Evolutionary conservation across 768 basidiomycete species (phyloP), one percentile per base, ranked within the genome.

Genomic region (Exidia glandulosa): DNA sequence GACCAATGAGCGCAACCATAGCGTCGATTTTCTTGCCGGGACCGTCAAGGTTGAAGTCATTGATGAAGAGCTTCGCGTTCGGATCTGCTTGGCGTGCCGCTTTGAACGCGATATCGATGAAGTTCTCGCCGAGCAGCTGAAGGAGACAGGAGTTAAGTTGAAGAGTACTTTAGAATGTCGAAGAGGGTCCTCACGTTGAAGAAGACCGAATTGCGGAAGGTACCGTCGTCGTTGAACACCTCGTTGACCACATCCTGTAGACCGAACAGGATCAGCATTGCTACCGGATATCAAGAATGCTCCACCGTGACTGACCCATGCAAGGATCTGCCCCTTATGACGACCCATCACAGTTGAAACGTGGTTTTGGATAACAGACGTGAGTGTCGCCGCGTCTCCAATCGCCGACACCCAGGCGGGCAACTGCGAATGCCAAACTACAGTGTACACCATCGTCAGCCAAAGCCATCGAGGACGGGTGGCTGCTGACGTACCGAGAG

Each of bases 191-290:
- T 73, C 2, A 76, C 77, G 62, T 75, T 74, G 71, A 74, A 82
- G 72, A 83, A 85, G 16, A 85, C 75, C 57, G 76, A 71, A 23
- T 70, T 59, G 47, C 82, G 77, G 69, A 73, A 81, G 9, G 80
- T 81, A 23, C 84, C 83, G 63, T 84, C 75, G 32, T 84, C 83
- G 63, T 83, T 80, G 72, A 84, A 81, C 10, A 80, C 76, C 67
- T 83, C 81, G 57, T 82, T 83, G 58, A 82, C 69, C 36, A 81
- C 80, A 27, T 82, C 80, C 79, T 77, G 80, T 58, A 30, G 32
- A 54, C 34, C 7, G n/a, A 13, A 54, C 37, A 48, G 3, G 16
- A 48, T 6, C 34, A 23, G 9, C 13, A 23, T 32, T 7, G 25
- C 37, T 4, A 37, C 27, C 34, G 30, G 9, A 29, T 10, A 3